Percentiles rank a stretch among this genome's conserved stretches.
These are phyloP conservation scores for Pseudozyma pruni DNA, from an alignment of 1,284 basidiomycete genomes.

Conservation along the genomic window DNA sequence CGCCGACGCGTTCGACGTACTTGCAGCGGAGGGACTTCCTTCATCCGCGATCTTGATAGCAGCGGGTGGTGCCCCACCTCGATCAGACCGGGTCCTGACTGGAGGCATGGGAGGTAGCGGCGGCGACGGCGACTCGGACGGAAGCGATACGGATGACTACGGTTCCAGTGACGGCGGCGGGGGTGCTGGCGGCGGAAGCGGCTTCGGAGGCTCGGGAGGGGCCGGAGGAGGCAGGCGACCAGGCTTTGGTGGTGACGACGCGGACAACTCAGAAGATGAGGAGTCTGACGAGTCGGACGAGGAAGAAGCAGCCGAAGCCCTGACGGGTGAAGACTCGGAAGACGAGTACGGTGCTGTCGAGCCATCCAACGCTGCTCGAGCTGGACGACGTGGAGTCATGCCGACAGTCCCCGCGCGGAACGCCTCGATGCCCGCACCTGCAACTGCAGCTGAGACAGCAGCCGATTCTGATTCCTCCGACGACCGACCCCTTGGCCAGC, in stretches of 20 bases:
- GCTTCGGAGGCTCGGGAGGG: constrained; percentile 37
- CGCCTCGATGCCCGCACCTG: constrained; percentile 14
- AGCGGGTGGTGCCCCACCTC: constrained; percentile 13
- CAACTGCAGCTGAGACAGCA: constrained; percentile 6
- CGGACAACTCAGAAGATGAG: constrained; percentile 25
- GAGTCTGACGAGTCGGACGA: constrained; percentile 19
- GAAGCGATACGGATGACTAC: constrained; percentile 51
- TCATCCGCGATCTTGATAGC: constrained; percentile 18
- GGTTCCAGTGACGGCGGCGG: constrained; percentile 60
- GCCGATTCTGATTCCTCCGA: constrained; percentile 48
- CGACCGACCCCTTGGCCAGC: constrained; percentile 42
- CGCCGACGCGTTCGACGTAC: constrained; percentile 19
- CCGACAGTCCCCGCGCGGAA: constrained; percentile 17
- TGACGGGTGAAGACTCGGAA: constrained; percentile 53
- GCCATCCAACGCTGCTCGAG: constrained; percentile 4
- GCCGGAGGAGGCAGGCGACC: constrained; percentile 33
- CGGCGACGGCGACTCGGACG: constrained; percentile 21
- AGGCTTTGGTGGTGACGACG: constrained; percentile 19
- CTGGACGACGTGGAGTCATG: constrained; percentile 4
- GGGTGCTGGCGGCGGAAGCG: constrained; percentile 15
- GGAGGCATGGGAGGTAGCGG: constrained; percentile 18
- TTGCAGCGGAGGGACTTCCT: constrained; percentile 25
- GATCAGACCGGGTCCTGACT: constrained; percentile 6
- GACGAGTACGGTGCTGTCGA: constrained; percentile 41
- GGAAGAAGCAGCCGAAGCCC: constrained; percentile 24